These are phyloP conservation scores for Plasmodium knowlesi DNA, from an alignment of 169 alveolate genomes.

Conservation along the genomic window DNA sequence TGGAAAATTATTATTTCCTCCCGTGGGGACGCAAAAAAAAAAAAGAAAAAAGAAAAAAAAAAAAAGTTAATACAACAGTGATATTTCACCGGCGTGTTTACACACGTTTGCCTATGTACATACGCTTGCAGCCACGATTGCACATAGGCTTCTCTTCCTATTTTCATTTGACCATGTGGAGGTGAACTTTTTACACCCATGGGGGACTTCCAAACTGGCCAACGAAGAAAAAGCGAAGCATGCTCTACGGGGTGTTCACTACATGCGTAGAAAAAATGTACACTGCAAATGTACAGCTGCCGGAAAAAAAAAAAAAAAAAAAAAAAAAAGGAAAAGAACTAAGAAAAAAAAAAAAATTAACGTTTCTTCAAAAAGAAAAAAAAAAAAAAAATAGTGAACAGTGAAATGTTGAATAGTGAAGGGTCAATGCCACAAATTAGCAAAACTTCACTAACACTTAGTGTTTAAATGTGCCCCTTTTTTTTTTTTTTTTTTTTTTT, in stretches of 20 bases:
- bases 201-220: too few species aligned
- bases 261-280: neutral
- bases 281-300: neutral
- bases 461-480: neutral
- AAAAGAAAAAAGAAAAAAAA: neutral
- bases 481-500: neutral
- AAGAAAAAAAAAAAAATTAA: neutral
- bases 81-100: too few species aligned
- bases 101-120: neutral
- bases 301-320: neutral
- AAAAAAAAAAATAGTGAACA: neutral
- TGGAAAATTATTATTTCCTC: neutral
- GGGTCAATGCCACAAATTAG: neutral
- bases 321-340: neutral
- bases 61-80: neutral
- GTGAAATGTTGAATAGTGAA: neutral
- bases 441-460: neutral
- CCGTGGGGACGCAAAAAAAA: neutral
- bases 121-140: neutral
- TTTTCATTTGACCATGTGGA: too few species aligned
- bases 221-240: neutral
- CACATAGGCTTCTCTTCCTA: too few species aligned
- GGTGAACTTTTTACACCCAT: too few species aligned
- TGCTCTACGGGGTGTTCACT: neutral
- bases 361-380: neutral